Percentiles rank a stretch among this genome's conserved stretches.
These are phyloP conservation scores for Rhodotorula diobovata DNA, from an alignment of 768 basidiomycete species.

Conservation along the genomic window DNA sequence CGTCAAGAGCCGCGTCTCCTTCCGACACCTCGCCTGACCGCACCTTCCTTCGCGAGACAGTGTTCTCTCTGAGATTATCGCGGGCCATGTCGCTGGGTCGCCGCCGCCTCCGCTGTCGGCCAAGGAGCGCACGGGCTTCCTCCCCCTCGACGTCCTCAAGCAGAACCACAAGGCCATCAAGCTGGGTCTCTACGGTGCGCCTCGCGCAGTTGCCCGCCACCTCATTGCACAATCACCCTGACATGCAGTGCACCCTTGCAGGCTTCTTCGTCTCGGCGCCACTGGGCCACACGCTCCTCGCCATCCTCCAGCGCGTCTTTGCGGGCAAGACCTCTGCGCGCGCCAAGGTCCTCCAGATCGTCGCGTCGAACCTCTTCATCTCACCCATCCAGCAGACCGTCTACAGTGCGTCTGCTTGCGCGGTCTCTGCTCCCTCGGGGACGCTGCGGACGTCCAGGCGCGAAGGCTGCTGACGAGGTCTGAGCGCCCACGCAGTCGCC, in stretches of 20 bases:
- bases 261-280: constrained; percentile 81
- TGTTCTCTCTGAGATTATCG: constrained; percentile 54
- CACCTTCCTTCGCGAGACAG: constrained; percentile 50
- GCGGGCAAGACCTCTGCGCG: constrained; percentile 63
- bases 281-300: constrained; percentile 68
- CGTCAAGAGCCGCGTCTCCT: too few species aligned
- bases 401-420: constrained; percentile 52
- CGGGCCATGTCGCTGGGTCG: constrained; percentile 47
- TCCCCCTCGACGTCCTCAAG: constrained; percentile 46
- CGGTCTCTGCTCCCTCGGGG: too few species aligned
- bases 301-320: constrained; percentile 68
- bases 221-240: neutral
- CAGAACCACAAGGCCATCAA: constrained; percentile 69
- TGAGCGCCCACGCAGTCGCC: too few species aligned
- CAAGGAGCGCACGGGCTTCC: constrained; percentile 35
- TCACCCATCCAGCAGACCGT: constrained; percentile 66
- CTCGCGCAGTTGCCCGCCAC: neutral
- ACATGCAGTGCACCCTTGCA: constrained; percentile 48
- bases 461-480: too few species aligned
- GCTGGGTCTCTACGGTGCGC: constrained; percentile 55
- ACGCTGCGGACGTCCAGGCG: too few species aligned
- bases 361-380: constrained; percentile 70
- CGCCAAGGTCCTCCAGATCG: constrained; percentile 65
- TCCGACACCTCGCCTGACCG: neutral
- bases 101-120: constrained; percentile 54